A percentile compares a stretch with the other conserved stretches of the same genome.
phyloP scores from a whole-genome alignment of 805 yeast genomes.

The Nakazawaea wickerhamii region DNA sequence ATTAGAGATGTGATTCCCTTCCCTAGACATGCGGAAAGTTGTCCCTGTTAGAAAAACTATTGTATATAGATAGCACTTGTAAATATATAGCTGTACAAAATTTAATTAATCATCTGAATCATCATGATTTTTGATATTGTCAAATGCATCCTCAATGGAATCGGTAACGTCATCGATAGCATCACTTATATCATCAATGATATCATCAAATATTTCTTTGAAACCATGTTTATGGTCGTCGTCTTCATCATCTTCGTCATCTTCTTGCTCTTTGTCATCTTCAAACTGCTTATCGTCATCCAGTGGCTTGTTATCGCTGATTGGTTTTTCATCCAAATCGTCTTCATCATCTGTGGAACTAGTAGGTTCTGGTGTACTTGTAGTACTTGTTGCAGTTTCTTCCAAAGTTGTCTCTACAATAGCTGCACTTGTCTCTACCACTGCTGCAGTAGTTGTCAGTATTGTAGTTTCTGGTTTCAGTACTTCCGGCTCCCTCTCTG shows the following conservation, averaged over 20 bases:
- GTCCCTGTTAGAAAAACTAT: constrained; percentile 33
- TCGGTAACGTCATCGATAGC: constrained; percentile 13
- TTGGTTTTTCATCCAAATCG: constrained; percentile 16
- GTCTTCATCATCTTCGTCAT: constrained; percentile 4
- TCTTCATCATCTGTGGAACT: constrained; percentile 18
- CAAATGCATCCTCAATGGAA: constrained; percentile 10
- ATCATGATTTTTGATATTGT: constrained; percentile 1
- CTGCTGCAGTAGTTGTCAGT: constrained; percentile 6
- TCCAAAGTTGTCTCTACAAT: too few relatives aligned
- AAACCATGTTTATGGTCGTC: constrained; percentile 5
- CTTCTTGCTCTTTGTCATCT: not conserved
- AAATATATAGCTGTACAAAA: not conserved
- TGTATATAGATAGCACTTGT: constrained; percentile 6
- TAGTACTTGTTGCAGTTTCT: too few relatives aligned
- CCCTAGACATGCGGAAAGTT: constrained; percentile 62
- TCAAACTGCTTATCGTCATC: constrained; percentile 15
- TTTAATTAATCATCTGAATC: not conserved
- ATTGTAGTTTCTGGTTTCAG: not conserved
- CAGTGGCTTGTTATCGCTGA: constrained; percentile 18
- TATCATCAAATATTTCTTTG: constrained; percentile 9
- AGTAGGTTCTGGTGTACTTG: too few relatives aligned
- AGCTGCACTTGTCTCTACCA: too few relatives aligned
- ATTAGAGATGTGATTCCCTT: constrained; percentile 85
- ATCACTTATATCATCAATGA: constrained; percentile 13
- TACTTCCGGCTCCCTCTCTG: not conserved